Base-by-base conservation (phyloP, 257 asterid genomes). In the Solanum pimpinellifolium region DNA sequence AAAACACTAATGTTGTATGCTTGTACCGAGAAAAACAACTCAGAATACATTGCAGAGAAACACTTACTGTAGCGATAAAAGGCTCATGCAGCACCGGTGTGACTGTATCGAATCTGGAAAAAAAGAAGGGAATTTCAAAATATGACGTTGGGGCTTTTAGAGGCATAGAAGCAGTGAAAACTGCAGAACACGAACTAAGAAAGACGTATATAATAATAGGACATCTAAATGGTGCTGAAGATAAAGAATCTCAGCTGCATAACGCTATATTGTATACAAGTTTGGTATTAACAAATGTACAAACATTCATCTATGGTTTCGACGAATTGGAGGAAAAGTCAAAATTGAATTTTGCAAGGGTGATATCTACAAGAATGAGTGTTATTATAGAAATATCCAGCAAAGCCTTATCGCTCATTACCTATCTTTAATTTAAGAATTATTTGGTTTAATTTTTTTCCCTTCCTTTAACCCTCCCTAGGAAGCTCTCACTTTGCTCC, bases 201-300 rank as follows among this genome's bases (percentile, higher is more conserved):
- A 85, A 85, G 3, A 88, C 95, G 29, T 37, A 91, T 72, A 60
- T 21, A 5, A 94, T 96, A 59, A 88, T 94, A 93, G 81, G 70
- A 20, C 91, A 87, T 12, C 68, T 95, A 13, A 56, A 89, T 13
- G 49, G 88, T 12, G 94, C 83, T n/a, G 84, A 69, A 7, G 97
- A 93, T 14, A 82, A 90, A 85, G 91, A 85, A 33, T 93, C 88
- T n/a, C 90, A 95, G 72, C 93, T 93, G 98, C 86, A 93, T 25
- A 94, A 91, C 33, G 97, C 97, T 1, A 93, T 92, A 90, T 94
- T 96, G 6, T 92, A 92, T 77, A 97, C 94, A 11, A 95, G 97
- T 89, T 96, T 98, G 15, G 98, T 95, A 41, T 91, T 93, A 29
- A 91, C 97, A 27, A 94, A 95, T 60, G 93, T 93, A 4, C 97